phyloP scores from a whole-genome alignment of 768 basidiomycete species.

The Solioccasus polychromus region DNA sequence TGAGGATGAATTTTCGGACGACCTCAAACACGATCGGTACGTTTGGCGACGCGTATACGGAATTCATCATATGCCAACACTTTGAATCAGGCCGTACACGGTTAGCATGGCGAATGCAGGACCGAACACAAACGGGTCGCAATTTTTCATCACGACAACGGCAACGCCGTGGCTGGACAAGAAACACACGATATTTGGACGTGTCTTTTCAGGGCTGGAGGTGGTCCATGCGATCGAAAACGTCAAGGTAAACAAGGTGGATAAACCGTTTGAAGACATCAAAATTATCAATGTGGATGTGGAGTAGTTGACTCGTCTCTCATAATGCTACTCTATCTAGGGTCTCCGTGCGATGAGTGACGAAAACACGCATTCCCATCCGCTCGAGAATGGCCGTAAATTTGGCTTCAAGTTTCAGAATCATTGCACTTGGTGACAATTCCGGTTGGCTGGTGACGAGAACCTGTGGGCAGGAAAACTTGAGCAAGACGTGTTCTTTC shows the following conservation, averaged over 20 bases:
- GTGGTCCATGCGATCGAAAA: constrained; percentile 92
- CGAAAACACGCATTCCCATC: constrained; percentile 15
- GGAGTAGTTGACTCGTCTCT: constrained; percentile 41
- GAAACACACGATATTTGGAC: constrained; percentile 91
- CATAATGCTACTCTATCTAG: constrained; percentile 49
- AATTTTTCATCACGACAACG: constrained; percentile 97
- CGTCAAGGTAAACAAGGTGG: constrained; percentile 77
- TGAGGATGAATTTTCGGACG: constrained; percentile 91
- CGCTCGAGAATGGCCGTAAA: constrained; percentile 34
- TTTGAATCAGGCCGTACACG: constrained; percentile 75
- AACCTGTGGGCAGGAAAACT: constrained; percentile 55
- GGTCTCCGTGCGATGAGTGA: constrained; percentile 36
- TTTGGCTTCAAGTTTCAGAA: constrained; percentile 29
- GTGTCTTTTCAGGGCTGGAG: constrained; percentile 83
- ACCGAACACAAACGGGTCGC: constrained; percentile 87
- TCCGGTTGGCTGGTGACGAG: constrained; percentile 13
- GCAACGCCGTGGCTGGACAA: constrained; percentile 92
- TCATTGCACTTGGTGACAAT: constrained; percentile 23
- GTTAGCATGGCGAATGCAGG: constrained; percentile 96
- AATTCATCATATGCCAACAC: constrained; percentile 2
- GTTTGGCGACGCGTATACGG: constrained; percentile 11
- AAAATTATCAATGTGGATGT: constrained; percentile 81
- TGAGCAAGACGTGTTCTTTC: constrained; percentile 41
- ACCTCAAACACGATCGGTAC: constrained; percentile 86
- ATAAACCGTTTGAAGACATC: constrained; percentile 93